Evolutionary conservation across 192 early-diverging fungal genomes (phyloP), one percentile per base, ranked within the genome.

Genomic region (Dissophora ornata): DNA sequence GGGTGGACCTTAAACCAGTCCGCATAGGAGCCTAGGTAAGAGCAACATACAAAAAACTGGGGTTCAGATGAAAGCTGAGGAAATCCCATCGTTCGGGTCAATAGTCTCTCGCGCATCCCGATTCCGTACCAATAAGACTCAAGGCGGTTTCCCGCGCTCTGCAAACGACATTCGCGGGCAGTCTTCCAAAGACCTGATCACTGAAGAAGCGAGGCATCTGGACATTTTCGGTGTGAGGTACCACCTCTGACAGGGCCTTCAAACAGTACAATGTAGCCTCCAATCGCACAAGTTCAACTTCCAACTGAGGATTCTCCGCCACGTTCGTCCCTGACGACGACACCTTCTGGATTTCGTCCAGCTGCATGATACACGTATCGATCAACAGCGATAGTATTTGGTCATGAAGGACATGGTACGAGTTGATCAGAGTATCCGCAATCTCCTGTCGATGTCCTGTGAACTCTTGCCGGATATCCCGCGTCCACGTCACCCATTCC

Each of bases 1-100:
- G 90, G 82, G 52, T 90, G 89, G 21, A 64, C 44, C 24, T 89
- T 85, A 60, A 89, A 81, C 91, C 91, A 93, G 33, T 91, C 90
- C 15, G 86, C 80, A 49, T 89, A 88, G 2, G 90, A 86, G 16
- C 91, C 90, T 80, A 79, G 36, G 51, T 71, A n/a, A n/a, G 62
- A n/a, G 60, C 50, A 65, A 45, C 2, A 29, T 22, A 12, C 24
- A 24, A 49, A 24, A 26, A 24, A 24, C 4, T 49, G 47, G n/a
- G 1, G 24, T n/a, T n/a, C n/a, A n/a, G n/a, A n/a, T n/a, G n/a
- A n/a, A n/a, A n/a, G n/a, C n/a, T n/a, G n/a, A n/a, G n/a, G n/a
- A n/a, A n/a, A n/a, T n/a, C n/a, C n/a, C n/a, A n/a, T n/a, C n/a
- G n/a, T n/a, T n/a, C n/a, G n/a, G n/a, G n/a, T n/a, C 8, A 49